A percentile compares a stretch with the other conserved stretches of the same genome.
These are phyloP conservation scores for Aspergillus sclerotialis DNA, from an alignment of 2,329 filamentous ascomycete genomes.

Conservation along the genomic window DNA sequence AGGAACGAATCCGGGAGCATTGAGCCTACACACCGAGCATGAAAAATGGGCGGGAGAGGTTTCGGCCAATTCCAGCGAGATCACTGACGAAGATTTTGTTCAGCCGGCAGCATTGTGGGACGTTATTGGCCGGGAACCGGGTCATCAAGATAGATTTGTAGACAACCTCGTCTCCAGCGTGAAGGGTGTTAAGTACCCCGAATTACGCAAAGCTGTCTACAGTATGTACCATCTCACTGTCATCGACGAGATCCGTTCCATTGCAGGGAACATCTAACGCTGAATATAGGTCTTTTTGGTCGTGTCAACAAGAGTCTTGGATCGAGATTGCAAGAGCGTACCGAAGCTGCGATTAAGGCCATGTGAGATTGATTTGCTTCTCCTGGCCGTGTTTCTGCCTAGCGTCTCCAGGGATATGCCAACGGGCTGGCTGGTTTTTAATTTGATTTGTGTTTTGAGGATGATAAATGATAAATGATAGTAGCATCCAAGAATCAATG, in stretches of 20 bases:
- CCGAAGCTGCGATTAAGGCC: too few relatives aligned
- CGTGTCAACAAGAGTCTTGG: slow-evolving; percentile 17
- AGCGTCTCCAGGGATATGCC: too few relatives aligned
- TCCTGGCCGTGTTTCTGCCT: too few relatives aligned
- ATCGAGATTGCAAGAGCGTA: slow-evolving; percentile 6
- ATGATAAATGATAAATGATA: too few relatives aligned
- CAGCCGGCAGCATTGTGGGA: slow-evolving; percentile 25
- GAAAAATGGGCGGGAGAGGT: slow-evolving; percentile 24
- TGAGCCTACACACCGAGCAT: slow-evolving; percentile 19
- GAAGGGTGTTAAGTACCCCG: slow-evolving; percentile 10
- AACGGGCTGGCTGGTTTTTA: too few relatives aligned
- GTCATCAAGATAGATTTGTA: slow-evolving; percentile 26
- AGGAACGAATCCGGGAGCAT: slow-evolving; percentile 4
- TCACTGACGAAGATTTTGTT: slow-evolving; percentile 22
- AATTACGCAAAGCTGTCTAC: slow-evolving; percentile 21
- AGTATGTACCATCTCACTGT: slow-evolving; percentile 12
- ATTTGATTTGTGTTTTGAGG: too few relatives aligned
- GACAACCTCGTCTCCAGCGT: slow-evolving; percentile 20
- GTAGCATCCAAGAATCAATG: too few relatives aligned
- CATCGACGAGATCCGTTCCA: too few relatives aligned
- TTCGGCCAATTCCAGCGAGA: slow-evolving; percentile 10
- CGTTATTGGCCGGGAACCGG: slow-evolving; percentile 22
- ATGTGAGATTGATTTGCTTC: too few relatives aligned
- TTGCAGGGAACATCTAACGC: neutral
- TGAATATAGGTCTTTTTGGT: slow-evolving; percentile 12